These are phyloP conservation scores for Gaertneriomyces sp. DNA, from an alignment of 192 early-diverging fungal genomes.

Conservation along the genomic window DNA sequence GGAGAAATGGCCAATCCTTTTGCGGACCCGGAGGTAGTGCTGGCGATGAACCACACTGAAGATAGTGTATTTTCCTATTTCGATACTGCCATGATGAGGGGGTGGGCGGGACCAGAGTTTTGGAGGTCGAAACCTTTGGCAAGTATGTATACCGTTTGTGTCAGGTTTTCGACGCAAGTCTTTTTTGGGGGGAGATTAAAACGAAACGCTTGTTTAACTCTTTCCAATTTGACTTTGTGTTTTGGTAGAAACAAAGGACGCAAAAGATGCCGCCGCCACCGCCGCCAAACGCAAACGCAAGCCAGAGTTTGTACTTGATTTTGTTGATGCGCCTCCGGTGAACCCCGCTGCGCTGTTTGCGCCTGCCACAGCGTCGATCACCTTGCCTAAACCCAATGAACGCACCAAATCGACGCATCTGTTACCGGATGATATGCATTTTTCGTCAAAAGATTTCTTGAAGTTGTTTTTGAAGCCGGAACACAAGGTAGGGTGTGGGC, in stretches of 20 bases:
- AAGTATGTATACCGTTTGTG: constrained; percentile 4
- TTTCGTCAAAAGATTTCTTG: constrained; percentile 62
- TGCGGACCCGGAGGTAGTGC: constrained; percentile 6
- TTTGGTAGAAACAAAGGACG: constrained; percentile 4
- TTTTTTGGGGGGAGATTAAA: too few species aligned
- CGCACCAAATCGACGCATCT: constrained; percentile 50
- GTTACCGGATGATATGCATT: constrained; percentile 82
- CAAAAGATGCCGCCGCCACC: background rate
- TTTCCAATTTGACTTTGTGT: background rate
- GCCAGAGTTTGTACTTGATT: background rate
- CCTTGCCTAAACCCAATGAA: constrained; percentile 53
- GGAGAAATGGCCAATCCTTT: constrained; percentile 1
- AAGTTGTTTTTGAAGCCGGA: constrained; percentile 48
- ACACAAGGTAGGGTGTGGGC: constrained; percentile 29
- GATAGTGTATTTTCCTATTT: constrained; percentile 82
- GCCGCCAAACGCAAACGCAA: background rate
- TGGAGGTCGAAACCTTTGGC: constrained; percentile 58
- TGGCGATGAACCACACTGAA: constrained; percentile 16
- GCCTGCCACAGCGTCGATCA: constrained; percentile 50
- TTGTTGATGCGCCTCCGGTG: background rate
- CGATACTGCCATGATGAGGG: constrained; percentile 71
- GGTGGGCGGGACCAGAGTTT: constrained; percentile 93
- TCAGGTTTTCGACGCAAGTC: background rate
- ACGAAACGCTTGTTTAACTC: background rate
- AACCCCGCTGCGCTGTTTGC: constrained; percentile 62